A percentile compares a stretch with the other conserved stretches of the same genome.
These are phyloP conservation scores for Endocalyx cinctus DNA, from an alignment of 2,329 filamentous ascomycete genomes.

Conservation along the genomic window DNA sequence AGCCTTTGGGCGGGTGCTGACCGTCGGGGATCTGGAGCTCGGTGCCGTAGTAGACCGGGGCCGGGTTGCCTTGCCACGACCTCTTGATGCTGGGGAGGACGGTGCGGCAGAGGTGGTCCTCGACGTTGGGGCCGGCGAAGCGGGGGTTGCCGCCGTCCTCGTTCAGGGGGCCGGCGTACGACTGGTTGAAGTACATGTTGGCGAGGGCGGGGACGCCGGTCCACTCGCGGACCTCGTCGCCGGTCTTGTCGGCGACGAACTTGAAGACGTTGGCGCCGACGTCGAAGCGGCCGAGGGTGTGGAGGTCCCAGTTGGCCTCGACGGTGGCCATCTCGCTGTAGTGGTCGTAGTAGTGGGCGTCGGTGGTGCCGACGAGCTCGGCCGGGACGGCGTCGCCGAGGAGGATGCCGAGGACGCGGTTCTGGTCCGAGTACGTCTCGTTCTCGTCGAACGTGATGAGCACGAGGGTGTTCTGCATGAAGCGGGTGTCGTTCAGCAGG, in stretches of 20 bases:
- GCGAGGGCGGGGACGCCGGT: slow-evolving; percentile 28
- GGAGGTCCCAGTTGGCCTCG: slow-evolving; percentile 64
- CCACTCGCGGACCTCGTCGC: slow-evolving; percentile 45
- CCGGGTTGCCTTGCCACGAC: slow-evolving; percentile 32
- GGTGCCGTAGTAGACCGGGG: slow-evolving; percentile 38
- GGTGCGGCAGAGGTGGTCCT: slow-evolving; percentile 23
- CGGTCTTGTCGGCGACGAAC: slow-evolving; percentile 56
- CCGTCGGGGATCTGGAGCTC: slow-evolving; percentile 37
- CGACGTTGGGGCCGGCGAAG: slow-evolving; percentile 38
- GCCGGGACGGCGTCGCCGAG: slow-evolving; percentile 69
- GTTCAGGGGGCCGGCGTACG: slow-evolving; percentile 48
- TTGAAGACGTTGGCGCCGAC: slow-evolving; percentile 67
- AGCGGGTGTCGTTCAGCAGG: slow-evolving; percentile 63
- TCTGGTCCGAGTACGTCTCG: slow-evolving; percentile 61
- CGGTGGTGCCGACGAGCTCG: slow-evolving; percentile 61
- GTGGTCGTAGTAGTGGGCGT: slow-evolving; percentile 68
- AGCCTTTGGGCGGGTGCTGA: slow-evolving; percentile 37
- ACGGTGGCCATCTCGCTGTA: slow-evolving; percentile 66
- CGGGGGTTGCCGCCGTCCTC: slow-evolving; percentile 26
- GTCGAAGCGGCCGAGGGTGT: slow-evolving; percentile 67
- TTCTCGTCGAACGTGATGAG: slow-evolving; percentile 79
- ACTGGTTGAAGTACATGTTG: slow-evolving; percentile 46
- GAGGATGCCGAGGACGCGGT: slow-evolving; percentile 66
- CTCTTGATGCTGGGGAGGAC: slow-evolving; percentile 35
- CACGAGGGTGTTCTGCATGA: slow-evolving; percentile 72